Evolutionary conservation across 768 basidiomycete species (phyloP).

Genomic region (Lanmaoa pseudosensibilis): DNA sequence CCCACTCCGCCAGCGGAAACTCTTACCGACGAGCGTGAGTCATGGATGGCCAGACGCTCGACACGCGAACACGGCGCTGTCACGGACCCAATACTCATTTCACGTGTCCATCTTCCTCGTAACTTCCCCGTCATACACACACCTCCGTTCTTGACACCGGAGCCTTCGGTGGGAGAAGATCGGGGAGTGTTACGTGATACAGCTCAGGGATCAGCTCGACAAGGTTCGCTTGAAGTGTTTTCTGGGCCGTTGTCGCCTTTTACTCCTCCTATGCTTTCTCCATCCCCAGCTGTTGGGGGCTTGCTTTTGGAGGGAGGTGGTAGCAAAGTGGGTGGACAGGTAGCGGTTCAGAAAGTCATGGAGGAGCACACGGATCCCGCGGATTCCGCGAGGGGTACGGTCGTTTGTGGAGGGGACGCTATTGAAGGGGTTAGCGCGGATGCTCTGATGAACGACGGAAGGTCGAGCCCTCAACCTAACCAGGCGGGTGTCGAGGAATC

Average conservation of each 20-base stretch:
- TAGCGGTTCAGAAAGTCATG: neutral
- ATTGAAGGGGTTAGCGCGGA: neutral
- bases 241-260: neutral
- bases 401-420: neutral
- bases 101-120: neutral
- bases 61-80: neutral
- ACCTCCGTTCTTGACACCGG: neutral
- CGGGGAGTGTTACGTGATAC: neutral
- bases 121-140: conserved; percentile 3
- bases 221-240: neutral
- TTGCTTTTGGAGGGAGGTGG: neutral
- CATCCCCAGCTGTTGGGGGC: neutral
- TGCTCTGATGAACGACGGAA: neutral
- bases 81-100: neutral
- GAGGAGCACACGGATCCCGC: neutral
- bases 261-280: conserved; percentile 5
- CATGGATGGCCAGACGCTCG: neutral
- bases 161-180: neutral
- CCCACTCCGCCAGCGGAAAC: conserved; percentile 8
- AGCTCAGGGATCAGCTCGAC: neutral
- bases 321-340: neutral
- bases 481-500: neutral
- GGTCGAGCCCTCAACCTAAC: neutral
- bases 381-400: neutral
- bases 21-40: neutral